Evolutionary conservation across 352 stramenopile genomes (phyloP), one percentile per base, ranked within the genome.

Genomic region (Phytophthora agathidicida): DNA sequence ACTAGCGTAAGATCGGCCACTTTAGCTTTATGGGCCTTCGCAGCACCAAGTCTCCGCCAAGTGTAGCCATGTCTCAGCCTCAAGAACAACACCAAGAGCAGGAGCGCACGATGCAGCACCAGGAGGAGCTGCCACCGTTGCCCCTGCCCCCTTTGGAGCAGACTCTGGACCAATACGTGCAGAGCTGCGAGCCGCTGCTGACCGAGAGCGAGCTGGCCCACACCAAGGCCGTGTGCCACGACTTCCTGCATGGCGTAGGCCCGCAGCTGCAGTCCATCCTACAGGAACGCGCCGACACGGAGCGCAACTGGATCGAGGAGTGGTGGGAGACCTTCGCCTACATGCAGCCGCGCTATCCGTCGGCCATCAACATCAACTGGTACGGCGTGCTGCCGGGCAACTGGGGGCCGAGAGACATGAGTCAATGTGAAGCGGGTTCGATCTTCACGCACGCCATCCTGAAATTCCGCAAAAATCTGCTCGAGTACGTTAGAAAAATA

Each of bases 261-360:
- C 77, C 86, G 22, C 80, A 96, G 53, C 73, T 99, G 38, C 96
- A 99, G 39, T 66, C 78, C 5, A 89, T 95, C 36, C 54, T 96
- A 17, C 82, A 96, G 73, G 88, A 96, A 55, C 82, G 86, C 17
- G 88, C 87, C 17, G 80, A 89, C 60, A 78, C 75, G 48, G 84
- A 94, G 68, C 83, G 83, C 60, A 96, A 96, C 63, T 96, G 88
- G 88, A 60, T 96, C 44, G 86, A 98, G 62, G 78, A 98, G 38
- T 99, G 96, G 96, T 99, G 96, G 96, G 97, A 99, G 75, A 96
- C 93, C 3, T 88, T 98, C 28, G 96, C 89, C 53, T 99, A 99
- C 80, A 59, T 99, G 51, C 89, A 98, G 67, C 88, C 85, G 58
- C 82, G 86, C 16, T 98, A 99, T 69, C 94, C 96, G 42, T 96